phyloP scores from a whole-genome alignment of 2,329 filamentous ascomycete genomes.

The Penicillium sp. region DNA sequence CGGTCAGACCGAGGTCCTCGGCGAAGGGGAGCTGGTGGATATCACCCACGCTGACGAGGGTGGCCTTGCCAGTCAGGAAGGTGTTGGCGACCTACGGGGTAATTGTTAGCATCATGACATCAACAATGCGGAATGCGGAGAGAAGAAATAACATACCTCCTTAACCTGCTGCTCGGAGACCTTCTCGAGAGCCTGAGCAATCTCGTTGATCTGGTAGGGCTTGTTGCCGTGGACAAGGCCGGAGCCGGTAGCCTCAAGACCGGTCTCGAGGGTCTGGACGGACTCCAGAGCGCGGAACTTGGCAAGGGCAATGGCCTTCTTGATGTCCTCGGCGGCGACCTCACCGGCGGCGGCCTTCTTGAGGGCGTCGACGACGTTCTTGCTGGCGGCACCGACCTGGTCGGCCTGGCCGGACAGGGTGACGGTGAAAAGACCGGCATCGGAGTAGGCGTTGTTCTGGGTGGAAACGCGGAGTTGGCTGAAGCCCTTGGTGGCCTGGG shows the following conservation, averaged over 20 bases:
- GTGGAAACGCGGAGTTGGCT: constrained; percentile 69
- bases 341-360: constrained; percentile 76
- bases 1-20: constrained; percentile 88
- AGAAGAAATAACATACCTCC: constrained; percentile 61
- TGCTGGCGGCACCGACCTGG: constrained; percentile 71
- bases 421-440: constrained; percentile 85
- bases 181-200: constrained; percentile 73
- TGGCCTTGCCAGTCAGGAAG: constrained; percentile 83
- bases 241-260: constrained; percentile 79
- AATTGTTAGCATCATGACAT: constrained; percentile 27
- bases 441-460: constrained; percentile 82
- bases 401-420: constrained; percentile 73
- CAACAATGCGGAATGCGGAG: not conserved
- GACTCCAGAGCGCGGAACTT: constrained; percentile 89
- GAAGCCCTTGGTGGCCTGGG: constrained; percentile 70
- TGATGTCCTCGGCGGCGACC: constrained; percentile 78
- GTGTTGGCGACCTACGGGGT: constrained; percentile 73
- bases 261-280: constrained; percentile 73
- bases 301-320: constrained; percentile 87
- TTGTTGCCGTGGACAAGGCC: constrained; percentile 79
- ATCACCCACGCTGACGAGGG: constrained; percentile 87
- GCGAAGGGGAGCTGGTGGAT: constrained; percentile 88
- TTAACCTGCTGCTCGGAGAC: constrained; percentile 84
- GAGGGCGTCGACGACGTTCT: constrained; percentile 75
- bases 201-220: constrained; percentile 78